Conservation (phyloP, 148 eudicot genomes). For the Silene uniflora region DNA sequence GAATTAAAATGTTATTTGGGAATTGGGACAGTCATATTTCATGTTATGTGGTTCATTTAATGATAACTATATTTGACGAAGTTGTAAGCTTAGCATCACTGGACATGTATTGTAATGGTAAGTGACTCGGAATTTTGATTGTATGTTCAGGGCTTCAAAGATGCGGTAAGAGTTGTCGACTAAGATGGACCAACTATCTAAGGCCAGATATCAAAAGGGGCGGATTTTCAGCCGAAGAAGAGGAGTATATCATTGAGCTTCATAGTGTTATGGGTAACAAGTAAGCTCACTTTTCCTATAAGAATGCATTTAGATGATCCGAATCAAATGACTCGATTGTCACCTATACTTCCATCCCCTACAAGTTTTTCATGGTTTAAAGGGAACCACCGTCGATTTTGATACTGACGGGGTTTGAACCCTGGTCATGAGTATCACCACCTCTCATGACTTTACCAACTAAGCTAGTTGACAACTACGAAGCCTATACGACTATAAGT, state of each 20-base stretch:
- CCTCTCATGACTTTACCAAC: neutral
- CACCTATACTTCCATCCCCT: too few relatives aligned
- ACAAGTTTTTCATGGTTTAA: too few relatives aligned
- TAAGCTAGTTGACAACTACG: too few relatives aligned
- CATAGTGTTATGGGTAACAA: constrained; percentile 91
- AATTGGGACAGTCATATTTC: too few relatives aligned
- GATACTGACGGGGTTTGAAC: neutral
- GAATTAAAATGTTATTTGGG: too few relatives aligned
- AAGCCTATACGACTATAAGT: too few relatives aligned
- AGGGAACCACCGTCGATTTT: too few relatives aligned
- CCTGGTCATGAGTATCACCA: neutral
- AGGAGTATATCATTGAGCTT: constrained; percentile 79
- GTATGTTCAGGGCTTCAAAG: constrained; percentile 59
- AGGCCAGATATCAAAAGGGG: constrained; percentile 96
- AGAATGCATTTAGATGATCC: neutral
- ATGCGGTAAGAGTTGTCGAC: constrained; percentile 93
- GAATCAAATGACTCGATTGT: neutral
- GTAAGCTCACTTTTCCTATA: constrained; percentile 34
- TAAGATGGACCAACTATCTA: constrained; percentile 89
- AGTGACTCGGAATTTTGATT: neutral
- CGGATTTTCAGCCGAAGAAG: constrained; percentile 77
- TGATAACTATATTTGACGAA: neutral
- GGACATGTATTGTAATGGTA: neutral
- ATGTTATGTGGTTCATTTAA: neutral
- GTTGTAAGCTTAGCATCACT: too few relatives aligned